These are phyloP conservation scores for Aspergillus brunneoviolaceus DNA, from an alignment of 2,329 filamentous ascomycete species.

Conservation along the genomic window DNA sequence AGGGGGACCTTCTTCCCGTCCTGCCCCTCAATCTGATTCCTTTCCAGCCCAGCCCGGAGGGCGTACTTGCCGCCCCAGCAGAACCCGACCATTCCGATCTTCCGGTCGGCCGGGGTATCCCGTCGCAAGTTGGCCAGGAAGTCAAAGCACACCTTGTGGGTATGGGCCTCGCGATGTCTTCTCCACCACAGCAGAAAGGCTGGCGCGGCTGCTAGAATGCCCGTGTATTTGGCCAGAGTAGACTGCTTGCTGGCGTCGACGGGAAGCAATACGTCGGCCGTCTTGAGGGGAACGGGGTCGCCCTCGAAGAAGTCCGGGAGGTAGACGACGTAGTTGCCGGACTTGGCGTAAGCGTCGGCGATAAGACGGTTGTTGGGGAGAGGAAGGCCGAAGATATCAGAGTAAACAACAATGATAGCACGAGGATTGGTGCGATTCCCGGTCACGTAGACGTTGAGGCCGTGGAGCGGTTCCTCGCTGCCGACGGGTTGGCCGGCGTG, in stretches of 20 bases:
- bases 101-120: neutral
- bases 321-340: neutral
- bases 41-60: neutral
- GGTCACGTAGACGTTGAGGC: conserved; percentile 1
- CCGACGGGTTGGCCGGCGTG: neutral
- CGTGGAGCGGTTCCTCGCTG: neutral
- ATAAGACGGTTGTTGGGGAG: conserved; percentile 1
- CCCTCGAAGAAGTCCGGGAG: conserved; percentile 2
- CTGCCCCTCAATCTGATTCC: neutral
- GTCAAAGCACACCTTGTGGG: neutral
- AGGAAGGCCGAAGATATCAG: neutral
- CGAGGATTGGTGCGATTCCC: conserved; percentile 1
- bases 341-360: neutral
- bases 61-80: conserved; percentile 2
- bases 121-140: neutral
- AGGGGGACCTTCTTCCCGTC: neutral
- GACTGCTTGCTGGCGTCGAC: neutral
- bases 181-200: neutral
- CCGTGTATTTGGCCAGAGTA: neutral
- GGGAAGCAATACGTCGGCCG: neutral
- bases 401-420: conserved; percentile 2
- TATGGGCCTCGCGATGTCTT: neutral
- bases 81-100: neutral
- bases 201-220: neutral
- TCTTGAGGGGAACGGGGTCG: neutral